Conservation (phyloP, 768 basidiomycete species). For the Lentinula aciculospora region DNA sequence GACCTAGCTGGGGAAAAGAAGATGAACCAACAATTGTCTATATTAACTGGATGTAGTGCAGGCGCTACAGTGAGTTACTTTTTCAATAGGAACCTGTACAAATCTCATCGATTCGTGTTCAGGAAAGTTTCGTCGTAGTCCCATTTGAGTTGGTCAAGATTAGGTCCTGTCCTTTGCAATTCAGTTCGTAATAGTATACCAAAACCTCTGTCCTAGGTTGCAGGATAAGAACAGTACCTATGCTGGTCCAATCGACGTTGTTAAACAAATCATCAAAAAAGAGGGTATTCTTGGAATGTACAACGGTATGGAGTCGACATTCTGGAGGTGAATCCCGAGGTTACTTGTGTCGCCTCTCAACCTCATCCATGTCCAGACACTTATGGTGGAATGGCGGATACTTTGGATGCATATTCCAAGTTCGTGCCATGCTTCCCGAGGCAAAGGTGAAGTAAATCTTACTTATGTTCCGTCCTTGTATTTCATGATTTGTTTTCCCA, state of each 20-base stretch:
- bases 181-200: not conserved
- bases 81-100: not conserved
- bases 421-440: constrained; percentile 75
- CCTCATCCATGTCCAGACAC: constrained; percentile 41
- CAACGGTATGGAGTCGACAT: constrained; percentile 94
- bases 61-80: constrained; percentile 66
- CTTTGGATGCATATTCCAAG: constrained; percentile 89
- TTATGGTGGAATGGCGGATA: constrained; percentile 94
- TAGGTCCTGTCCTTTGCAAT: constrained; percentile 36
- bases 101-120: not conserved
- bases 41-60: constrained; percentile 88
- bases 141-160: constrained; percentile 97
- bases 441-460: constrained; percentile 53
- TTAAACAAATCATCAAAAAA: constrained; percentile 70
- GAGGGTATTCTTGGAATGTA: constrained; percentile 86
- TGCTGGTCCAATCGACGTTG: constrained; percentile 88
- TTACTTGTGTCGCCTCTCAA: not conserved
- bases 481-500: constrained; percentile 18
- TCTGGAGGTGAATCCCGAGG: constrained; percentile 68
- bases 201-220: constrained; percentile 37
- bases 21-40: constrained; percentile 86
- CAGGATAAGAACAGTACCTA: constrained; percentile 93
- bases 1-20: constrained; percentile 59
- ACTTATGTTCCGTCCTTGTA: not conserved
- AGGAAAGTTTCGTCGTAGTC: constrained; percentile 91